Base-by-base conservation (phyloP, 1,139 yeast genomes). In the Debaryomycetaceae sp. region DNA sequence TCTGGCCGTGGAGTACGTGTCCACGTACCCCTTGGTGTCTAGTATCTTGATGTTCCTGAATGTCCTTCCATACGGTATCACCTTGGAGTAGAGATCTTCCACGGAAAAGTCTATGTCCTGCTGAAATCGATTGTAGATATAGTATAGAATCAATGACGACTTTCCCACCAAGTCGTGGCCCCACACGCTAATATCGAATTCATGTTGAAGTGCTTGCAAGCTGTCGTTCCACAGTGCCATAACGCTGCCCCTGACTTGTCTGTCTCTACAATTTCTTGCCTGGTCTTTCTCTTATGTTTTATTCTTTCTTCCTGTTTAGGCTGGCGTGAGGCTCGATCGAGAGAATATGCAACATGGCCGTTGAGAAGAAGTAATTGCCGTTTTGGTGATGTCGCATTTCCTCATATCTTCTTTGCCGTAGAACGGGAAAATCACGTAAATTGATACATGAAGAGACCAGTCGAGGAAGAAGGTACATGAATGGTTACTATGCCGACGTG, bases 51-150 rank as follows among this genome's bases (percentile, higher is more conserved):
- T 50, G 37, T 66, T 69, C 14, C 53, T 45, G 24, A 22, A 48
- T 34, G 24, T 24, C 20, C 39, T 38, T 17, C 49, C 57, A 9
- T 36, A 42, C 24, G 48, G 43, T 39, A 64, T 49, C 34, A 55
- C 52, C 47, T 69, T 69, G 39, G 63, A 56, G 50, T 68, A 65
- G 24, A 68, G 47, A 41, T 69, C 72, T 45, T 66, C 72, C 3
- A 55, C 53, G 13, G 54, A 48, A 6, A 59, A 48, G 17, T 66
- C 70, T 6, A 53, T 42, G 6, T 49, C 46, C 1, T 53, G 60
- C 9, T 64, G 53, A 44, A 52, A 61, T 24, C 50, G 49, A 20
- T 54, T 50, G 43, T 66, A 62, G 9, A 66, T 49, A 40, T 58
- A 70, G 14, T 53, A 54, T 11, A 60, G 48, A 2, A 68, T 55